Evolutionary conservation across 768 basidiomycete genomes (phyloP).

Genomic region (Scleroderma bovista): DNA sequence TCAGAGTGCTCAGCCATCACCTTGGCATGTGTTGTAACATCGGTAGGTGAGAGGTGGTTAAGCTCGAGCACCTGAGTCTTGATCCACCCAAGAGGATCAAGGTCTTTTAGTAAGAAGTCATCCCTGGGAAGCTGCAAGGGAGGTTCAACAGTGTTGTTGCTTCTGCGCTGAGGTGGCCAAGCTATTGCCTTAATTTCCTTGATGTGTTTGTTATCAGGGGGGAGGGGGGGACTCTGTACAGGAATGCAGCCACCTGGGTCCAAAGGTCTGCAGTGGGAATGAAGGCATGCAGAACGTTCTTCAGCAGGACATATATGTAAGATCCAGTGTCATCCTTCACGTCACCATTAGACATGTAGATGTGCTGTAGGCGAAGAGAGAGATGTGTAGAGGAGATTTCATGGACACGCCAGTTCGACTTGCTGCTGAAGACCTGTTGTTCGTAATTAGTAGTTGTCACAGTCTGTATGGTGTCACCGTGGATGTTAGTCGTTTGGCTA

Average conservation of each 20-base stretch:
- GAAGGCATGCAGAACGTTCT: slow-evolving; percentile 94
- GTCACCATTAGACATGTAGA: no score
- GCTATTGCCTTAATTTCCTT: slow-evolving; percentile 97
- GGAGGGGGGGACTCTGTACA: slow-evolving; percentile 88
- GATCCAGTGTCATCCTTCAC: slow-evolving; percentile 94
- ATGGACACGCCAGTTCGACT: no score
- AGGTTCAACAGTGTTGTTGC: slow-evolving; percentile 90
- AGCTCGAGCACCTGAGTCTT: no score
- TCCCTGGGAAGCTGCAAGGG: slow-evolving; percentile 88
- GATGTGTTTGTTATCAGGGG: slow-evolving; percentile 96
- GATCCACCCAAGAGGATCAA: slow-evolving; percentile 94
- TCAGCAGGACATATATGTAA: slow-evolving; percentile 93
- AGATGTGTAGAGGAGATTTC: no score
- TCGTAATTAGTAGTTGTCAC: slow-evolving; percentile 98
- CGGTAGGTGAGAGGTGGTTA: slow-evolving; percentile 86
- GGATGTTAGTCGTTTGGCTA: slow-evolving; percentile 93
- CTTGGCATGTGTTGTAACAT: slow-evolving; percentile 92
- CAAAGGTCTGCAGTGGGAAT: slow-evolving; percentile 90
- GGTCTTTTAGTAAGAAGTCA: slow-evolving; percentile 90
- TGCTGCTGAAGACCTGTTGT: no score
- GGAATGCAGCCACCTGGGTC: slow-evolving; percentile 90
- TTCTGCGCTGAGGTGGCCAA: slow-evolving; percentile 97
- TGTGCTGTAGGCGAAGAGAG: no score
- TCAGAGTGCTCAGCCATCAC: slow-evolving; percentile 96
- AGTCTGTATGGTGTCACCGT: slow-evolving; percentile 93